Conservation (phyloP, 805 yeast genomes). For the Candida manassasensis region DNA sequence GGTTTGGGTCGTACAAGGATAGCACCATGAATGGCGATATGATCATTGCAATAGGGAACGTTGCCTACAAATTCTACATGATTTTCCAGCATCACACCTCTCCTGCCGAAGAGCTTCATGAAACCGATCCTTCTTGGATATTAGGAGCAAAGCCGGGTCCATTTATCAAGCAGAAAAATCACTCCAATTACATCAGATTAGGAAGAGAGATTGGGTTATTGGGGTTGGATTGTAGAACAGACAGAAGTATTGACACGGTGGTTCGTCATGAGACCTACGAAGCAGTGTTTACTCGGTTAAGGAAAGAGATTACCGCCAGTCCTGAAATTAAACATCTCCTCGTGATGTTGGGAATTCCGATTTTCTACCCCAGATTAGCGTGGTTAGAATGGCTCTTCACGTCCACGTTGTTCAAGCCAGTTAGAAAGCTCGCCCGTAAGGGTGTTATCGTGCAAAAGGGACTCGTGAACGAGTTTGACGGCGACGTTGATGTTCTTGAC, state of each 20-base stretch:
- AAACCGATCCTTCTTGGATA: conserved; percentile 56
- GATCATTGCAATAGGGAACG: conserved; percentile 66
- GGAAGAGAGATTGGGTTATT: conserved; percentile 70
- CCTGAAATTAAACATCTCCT: conserved; percentile 68
- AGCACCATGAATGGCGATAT: conserved; percentile 67
- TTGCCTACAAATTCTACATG: conserved; percentile 84
- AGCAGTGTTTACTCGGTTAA: conserved; percentile 54
- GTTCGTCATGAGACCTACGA: conserved; percentile 54
- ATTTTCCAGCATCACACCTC: conserved; percentile 83
- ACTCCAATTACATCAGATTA: conserved; percentile 66
- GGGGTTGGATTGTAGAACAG: conserved; percentile 93
- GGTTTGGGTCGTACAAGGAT: conserved; percentile 85
- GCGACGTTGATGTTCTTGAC: conserved; percentile 84
- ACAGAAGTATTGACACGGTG: conserved; percentile 61
- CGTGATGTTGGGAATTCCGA: conserved; percentile 89
- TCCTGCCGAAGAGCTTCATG: conserved; percentile 36
- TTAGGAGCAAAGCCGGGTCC: conserved; percentile 57
- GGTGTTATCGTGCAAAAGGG: conserved; percentile 61
- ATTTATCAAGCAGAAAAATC: conserved; percentile 60
- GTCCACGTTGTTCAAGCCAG: conserved; percentile 54
- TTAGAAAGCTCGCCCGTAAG: conserved; percentile 53
- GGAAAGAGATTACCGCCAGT: conserved; percentile 46
- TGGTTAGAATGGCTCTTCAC: conserved; percentile 79
- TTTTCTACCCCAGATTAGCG: conserved; percentile 88
- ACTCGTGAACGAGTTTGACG: conserved; percentile 86